These are phyloP conservation scores for Hericium alpestre DNA, from an alignment of 768 basidiomycete species.

Conservation along the genomic window DNA sequence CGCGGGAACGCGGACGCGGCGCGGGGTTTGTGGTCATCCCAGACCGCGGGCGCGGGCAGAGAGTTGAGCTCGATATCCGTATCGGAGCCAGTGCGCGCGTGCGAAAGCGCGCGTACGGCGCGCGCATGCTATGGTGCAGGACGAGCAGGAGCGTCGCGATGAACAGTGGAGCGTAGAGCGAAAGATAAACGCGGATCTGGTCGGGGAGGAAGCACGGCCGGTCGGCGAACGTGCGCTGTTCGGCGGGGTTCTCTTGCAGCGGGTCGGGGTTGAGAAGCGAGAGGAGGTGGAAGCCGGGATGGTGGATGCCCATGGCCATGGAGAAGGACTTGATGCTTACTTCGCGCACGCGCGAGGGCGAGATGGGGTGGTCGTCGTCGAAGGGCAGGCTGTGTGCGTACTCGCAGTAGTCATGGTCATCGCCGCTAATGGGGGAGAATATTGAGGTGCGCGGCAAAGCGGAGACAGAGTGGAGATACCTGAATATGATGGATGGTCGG, in stretches of 20 bases:
- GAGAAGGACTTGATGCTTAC: conserved; percentile 85
- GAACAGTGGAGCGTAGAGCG: conserved; percentile 59
- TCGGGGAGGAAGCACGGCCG: conserved; percentile 73
- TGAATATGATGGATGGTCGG: conserved; percentile 63
- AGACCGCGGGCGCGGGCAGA: background rate
- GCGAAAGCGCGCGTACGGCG: background rate
- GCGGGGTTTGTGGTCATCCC: background rate
- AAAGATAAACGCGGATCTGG: conserved; percentile 69
- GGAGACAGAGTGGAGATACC: conserved; percentile 30
- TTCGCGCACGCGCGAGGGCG: conserved; percentile 41
- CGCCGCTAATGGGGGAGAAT: conserved; percentile 43
- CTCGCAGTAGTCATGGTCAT: conserved; percentile 95
- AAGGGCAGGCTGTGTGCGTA: conserved; percentile 36
- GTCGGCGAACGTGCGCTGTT: conserved; percentile 34
- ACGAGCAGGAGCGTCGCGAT: conserved; percentile 47
- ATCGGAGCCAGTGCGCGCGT: background rate
- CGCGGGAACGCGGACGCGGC: background rate
- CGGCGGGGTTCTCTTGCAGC: conserved; percentile 26
- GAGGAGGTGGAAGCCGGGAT: conserved; percentile 84
- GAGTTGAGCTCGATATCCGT: background rate
- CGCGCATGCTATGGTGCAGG: conserved; percentile 9
- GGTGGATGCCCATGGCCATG: conserved; percentile 76
- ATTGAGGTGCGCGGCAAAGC: background rate
- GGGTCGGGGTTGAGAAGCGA: conserved; percentile 37
- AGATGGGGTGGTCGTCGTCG: conserved; percentile 11